A percentile compares a stretch with the other conserved stretches of the same genome.
Evolutionary conservation across 1,284 basidiomycete genomes (phyloP).

Genomic region (Sphagnurus paluster): DNA sequence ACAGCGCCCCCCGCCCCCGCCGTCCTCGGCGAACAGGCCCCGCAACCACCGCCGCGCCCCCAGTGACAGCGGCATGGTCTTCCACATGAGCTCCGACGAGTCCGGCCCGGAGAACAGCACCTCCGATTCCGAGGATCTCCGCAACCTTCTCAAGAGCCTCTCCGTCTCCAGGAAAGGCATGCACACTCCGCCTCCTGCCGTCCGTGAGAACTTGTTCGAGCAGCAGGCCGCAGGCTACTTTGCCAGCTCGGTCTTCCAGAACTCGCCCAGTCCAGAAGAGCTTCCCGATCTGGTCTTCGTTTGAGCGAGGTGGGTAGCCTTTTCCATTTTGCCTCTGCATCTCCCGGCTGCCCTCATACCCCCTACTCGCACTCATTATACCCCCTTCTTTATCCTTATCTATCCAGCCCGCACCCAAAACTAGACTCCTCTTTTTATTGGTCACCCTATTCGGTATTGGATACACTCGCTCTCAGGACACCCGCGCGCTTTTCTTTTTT

Average conservation of each 20-base stretch:
- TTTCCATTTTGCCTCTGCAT: not conserved
- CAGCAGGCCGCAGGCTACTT: conserved; percentile 49
- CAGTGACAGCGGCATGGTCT: conserved; percentile 57
- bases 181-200: conserved; percentile 26
- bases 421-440: conserved; percentile 6
- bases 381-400: conserved; percentile 7
- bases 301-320: conserved; percentile 27
- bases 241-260: conserved; percentile 78
- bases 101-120: conserved; percentile 26
- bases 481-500: conserved; percentile 6
- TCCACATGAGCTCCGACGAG: conserved; percentile 70
- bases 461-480: conserved; percentile 13
- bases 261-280: conserved; percentile 77
- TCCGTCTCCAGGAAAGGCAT: conserved; percentile 14
- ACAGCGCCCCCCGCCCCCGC: conserved; percentile 34
- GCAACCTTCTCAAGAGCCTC: conserved; percentile 24
- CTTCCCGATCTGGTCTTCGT: conserved; percentile 64
- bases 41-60: conserved; percentile 56
- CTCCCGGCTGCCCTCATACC: too few relatives aligned
- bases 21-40: conserved; percentile 32
- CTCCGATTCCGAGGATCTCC: conserved; percentile 22
- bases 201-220: conserved; percentile 25
- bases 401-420: not conserved
- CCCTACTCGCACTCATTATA: not conserved
- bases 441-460: conserved; percentile 13